Percentiles rank a stretch among this genome's conserved stretches.
These are phyloP conservation scores for Penicillium longicatenatum DNA, from an alignment of 495 filamentous ascomycete genomes.

Conservation along the genomic window DNA sequence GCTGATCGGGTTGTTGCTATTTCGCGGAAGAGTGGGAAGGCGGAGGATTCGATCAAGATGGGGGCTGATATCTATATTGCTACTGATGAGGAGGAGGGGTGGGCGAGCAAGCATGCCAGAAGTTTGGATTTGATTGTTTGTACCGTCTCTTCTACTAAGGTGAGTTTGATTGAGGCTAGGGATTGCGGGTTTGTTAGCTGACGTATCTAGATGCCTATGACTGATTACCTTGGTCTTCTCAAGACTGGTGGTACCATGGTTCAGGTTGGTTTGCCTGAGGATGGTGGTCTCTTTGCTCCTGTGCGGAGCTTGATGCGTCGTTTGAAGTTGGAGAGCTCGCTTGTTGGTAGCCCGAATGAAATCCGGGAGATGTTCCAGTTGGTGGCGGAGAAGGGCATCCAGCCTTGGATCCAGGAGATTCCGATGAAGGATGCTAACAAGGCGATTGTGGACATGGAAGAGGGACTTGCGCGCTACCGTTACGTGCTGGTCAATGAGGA, in stretches of 20 bases:
- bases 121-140: conserved; percentile 78
- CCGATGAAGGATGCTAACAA: conserved; percentile 77
- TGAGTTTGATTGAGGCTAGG: conserved; percentile 13
- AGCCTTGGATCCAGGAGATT: conserved; percentile 70
- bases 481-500: conserved; percentile 70
- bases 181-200: neutral
- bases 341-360: conserved; percentile 70
- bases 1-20: conserved; percentile 79
- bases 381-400: conserved; percentile 69
- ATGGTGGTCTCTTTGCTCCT: conserved; percentile 62
- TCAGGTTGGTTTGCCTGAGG: conserved; percentile 76
- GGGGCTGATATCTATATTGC: conserved; percentile 73
- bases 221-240: conserved; percentile 67
- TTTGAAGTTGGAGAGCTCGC: conserved; percentile 67
- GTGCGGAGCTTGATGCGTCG: conserved; percentile 66
- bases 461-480: conserved; percentile 71
- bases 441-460: conserved; percentile 68
- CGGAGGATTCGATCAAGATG: conserved; percentile 66
- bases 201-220: conserved; percentile 65
- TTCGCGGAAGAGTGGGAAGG: conserved; percentile 67
- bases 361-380: conserved; percentile 83
- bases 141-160: conserved; percentile 72
- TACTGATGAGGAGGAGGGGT: conserved; percentile 75
- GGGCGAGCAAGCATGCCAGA: conserved; percentile 65
- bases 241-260: conserved; percentile 71